Conservation (phyloP, 2,329 filamentous ascomycete species). For the Fusarium lateritium region DNA sequence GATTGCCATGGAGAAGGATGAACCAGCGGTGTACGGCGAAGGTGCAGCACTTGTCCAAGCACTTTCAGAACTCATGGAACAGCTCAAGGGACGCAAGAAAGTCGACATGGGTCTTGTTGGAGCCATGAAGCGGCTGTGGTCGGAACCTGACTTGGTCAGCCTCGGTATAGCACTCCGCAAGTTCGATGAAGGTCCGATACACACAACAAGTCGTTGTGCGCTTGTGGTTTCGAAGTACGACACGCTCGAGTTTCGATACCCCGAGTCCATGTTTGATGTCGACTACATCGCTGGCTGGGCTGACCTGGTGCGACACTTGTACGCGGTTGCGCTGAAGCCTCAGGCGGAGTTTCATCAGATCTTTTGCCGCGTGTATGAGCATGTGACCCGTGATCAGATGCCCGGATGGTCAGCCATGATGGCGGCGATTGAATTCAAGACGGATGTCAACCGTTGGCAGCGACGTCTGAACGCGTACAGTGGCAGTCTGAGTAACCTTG, state of each 20-base stretch:
- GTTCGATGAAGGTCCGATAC: conserved; percentile 41
- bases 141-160: conserved; percentile 10
- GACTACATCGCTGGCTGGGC: conserved; percentile 48
- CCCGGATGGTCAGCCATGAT: conserved; percentile 42
- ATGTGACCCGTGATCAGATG: conserved; percentile 39
- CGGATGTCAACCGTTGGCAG: conserved; percentile 28
- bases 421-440: conserved; percentile 34
- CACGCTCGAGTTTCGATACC: conserved; percentile 51
- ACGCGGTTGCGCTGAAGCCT: conserved; percentile 37
- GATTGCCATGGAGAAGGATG: conserved; percentile 23
- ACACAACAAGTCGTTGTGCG: conserved; percentile 45
- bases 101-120: conserved; percentile 19
- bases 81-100: conserved; percentile 26
- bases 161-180: conserved; percentile 40
- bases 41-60: conserved; percentile 16
- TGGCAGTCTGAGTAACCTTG: conserved; percentile 35
- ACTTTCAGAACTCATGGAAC: conserved; percentile 8
- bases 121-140: conserved; percentile 42
- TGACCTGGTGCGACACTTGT: conserved; percentile 44
- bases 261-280: conserved; percentile 47
- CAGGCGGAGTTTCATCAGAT: conserved; percentile 33
- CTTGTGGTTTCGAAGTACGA: conserved; percentile 46
- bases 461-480: conserved; percentile 34
- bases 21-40: conserved; percentile 21
- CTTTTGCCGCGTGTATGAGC: conserved; percentile 44